Base-by-base conservation (phyloP, 2,329 filamentous ascomycete genomes). In the Pseudopithomyces maydicus region DNA sequence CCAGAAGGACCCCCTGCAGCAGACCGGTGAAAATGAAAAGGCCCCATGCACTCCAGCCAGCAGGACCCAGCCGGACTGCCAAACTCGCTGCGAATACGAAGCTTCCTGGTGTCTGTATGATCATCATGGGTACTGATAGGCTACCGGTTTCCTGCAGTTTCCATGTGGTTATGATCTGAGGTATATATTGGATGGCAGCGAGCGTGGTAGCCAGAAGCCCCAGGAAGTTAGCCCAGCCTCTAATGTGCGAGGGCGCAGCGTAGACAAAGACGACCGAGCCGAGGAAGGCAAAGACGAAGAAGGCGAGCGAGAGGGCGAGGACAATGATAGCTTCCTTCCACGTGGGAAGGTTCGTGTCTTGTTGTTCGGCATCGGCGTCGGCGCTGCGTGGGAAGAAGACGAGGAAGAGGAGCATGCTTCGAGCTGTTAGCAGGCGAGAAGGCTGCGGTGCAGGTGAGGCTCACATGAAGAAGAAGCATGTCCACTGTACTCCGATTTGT, bases 121-220 rank as follows among this genome's bases (percentile, higher is more conserved):
- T 90, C 93, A 99, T 98, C 90, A 97, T 98, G 4, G 92, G 89
- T 55, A 99, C 95, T 70, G 92, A 97, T 67, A 99, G 79, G 74
- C 92, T 97, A 53, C 92, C 92, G 1, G 96, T 90, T 67, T 93
- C 89, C 72, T 94, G 90, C 56, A 97, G 81, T 51, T 82, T 85
- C 78, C 91, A 96, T 0, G 95, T 99, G 51, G 90, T 97, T 79
- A 88, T 92, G 62, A 99, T 96, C 78, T 99, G 95, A 0, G 95
- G 95, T 15, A 99, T 81, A 76, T 98, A 99, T 78, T 99, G 95
- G 20, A 98, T 84, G 0, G 86, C 89, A 0, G 95, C 91, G 5
- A 99, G 85, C 1, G 86, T 77, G 0, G 91, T 90, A 17, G 91
- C 88, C 73, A 91, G 85, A 57, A 97, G 80, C 1, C 95, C 95